Evolutionary conservation across 2,329 filamentous ascomycete genomes (phyloP).

Genomic region (Fusarium annulatum): DNA sequence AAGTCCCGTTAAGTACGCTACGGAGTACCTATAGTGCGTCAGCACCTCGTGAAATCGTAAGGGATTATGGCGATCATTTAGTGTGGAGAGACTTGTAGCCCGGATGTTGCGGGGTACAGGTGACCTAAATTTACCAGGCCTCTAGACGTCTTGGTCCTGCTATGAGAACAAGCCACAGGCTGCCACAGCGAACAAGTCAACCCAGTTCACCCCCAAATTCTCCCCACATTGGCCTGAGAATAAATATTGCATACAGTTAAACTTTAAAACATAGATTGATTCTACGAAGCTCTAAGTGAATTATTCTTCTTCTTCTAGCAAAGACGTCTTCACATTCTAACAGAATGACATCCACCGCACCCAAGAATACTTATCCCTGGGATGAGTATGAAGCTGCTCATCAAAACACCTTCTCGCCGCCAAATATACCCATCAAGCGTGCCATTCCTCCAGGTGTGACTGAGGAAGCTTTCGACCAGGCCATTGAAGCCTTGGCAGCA

Average conservation of each 20-base stretch:
- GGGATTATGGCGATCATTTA: neutral
- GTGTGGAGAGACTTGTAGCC: neutral
- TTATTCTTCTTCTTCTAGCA: neutral
- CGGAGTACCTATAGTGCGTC: no score
- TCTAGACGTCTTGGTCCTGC: neutral
- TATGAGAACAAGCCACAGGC: neutral
- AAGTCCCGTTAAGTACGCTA: no score
- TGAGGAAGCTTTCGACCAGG: neutral
- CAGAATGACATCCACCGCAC: neutral
- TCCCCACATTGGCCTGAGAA: neutral
- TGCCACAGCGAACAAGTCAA: neutral
- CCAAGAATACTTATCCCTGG: neutral
- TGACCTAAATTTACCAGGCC: neutral
- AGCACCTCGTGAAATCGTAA: no score
- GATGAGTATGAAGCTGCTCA: neutral
- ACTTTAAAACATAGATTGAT: neutral
- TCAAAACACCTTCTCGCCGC: neutral
- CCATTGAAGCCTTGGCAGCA: neutral
- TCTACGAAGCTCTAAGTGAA: neutral
- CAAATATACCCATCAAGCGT: neutral
- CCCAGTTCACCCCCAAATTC: neutral
- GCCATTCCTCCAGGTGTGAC: neutral
- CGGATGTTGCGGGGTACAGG: neutral
- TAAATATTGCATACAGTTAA: neutral
- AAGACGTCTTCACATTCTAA: neutral